Evolutionary conservation across 1,139 yeast genomes (phyloP).

Genomic region (Chernovozyma sophiae-reginae): DNA sequence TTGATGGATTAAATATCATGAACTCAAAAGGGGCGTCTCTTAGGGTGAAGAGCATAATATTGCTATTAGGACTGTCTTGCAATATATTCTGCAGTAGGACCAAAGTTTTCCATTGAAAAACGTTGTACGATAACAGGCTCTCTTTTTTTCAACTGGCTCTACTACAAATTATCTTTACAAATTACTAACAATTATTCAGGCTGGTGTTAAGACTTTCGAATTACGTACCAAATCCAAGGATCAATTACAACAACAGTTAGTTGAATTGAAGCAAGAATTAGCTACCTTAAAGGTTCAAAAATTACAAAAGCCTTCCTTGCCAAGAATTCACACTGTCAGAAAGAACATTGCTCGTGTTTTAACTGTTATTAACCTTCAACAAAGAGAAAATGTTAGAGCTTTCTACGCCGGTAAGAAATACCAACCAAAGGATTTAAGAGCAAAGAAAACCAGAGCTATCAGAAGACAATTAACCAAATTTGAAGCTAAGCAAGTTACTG

Average conservation of each 20-base stretch:
- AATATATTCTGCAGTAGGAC: too few species aligned
- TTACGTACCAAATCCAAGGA: conserved; percentile 97
- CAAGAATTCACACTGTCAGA: conserved; percentile 95
- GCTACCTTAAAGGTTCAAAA: conserved; percentile 96
- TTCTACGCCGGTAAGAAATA: conserved; percentile 95
- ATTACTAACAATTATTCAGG: conserved; percentile 43
- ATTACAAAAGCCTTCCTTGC: conserved; percentile 84
- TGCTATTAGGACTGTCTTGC: too few species aligned
- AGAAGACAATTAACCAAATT: conserved; percentile 92
- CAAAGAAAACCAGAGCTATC: conserved; percentile 99
- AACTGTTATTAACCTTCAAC: conserved; percentile 95
- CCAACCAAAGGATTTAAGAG: conserved; percentile 98
- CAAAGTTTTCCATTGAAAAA: too few species aligned
- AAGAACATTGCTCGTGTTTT: conserved; percentile 98
- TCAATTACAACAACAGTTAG: conserved; percentile 90
- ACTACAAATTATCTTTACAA: neutral
- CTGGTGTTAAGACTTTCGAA: conserved; percentile 93
- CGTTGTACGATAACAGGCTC: too few species aligned
- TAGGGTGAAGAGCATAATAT: too few species aligned
- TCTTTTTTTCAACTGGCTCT: too few species aligned
- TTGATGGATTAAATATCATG: too few species aligned
- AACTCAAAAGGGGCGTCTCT: too few species aligned
- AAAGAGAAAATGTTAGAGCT: conserved; percentile 93
- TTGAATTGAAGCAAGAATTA: conserved; percentile 95
- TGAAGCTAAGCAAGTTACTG: conserved; percentile 81